These are phyloP conservation scores for Thymus mandschuricus DNA, from an alignment of 257 asterid genomes.

Conservation along the genomic window DNA sequence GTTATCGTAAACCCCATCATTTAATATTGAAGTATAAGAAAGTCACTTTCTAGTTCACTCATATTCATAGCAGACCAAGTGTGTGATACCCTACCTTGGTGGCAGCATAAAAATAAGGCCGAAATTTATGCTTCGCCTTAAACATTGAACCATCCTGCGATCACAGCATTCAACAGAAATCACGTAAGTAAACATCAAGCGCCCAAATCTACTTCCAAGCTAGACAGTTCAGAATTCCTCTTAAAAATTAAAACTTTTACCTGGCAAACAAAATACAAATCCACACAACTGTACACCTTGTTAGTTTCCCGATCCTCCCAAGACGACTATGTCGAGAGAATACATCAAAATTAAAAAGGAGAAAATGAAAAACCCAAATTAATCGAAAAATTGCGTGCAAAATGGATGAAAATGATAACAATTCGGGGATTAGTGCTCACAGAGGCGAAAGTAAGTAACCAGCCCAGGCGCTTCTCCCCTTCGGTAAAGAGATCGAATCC, in stretches of 20 bases:
- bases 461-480: conserved; percentile 96
- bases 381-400: background rate
- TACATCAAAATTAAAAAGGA: conserved; percentile 2
- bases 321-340: conserved; percentile 57
- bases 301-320: conserved; percentile 94
- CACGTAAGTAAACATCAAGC: background rate
- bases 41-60: conserved; percentile 1
- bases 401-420: conserved; percentile 7
- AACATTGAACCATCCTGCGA: conserved; percentile 93
- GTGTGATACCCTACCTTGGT: conserved; percentile 62
- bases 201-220: conserved; percentile 15
- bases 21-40: conserved; percentile 17
- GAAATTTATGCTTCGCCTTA: conserved; percentile 84
- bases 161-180: conserved; percentile 27
- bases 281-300: conserved; percentile 84
- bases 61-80: conserved; percentile 1
- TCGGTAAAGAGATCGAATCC: conserved; percentile 82
- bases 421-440: conserved; percentile 41
- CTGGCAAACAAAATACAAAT: conserved; percentile 96
- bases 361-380: background rate
- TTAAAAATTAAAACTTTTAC: conserved; percentile 38
- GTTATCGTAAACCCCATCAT: conserved; percentile 26
- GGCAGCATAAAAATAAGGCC: conserved; percentile 95
- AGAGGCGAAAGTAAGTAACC: conserved; percentile 90
- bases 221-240: conserved; percentile 8